These are phyloP conservation scores for Pyrenula massariospora DNA, from an alignment of 495 filamentous ascomycete genomes.

Conservation along the genomic window DNA sequence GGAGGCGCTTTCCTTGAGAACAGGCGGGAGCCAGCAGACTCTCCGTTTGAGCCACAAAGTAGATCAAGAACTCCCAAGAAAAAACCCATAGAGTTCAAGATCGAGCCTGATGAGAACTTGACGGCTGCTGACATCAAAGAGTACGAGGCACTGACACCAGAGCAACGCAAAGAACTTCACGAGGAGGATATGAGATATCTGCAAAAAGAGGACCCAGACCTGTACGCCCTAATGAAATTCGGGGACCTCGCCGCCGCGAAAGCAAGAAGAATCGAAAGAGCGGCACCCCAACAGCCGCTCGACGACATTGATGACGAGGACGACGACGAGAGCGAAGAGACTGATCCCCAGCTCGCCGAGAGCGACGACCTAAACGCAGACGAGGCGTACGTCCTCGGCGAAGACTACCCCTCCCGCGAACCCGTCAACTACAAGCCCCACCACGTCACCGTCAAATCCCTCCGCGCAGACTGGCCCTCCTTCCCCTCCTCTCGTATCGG, in stretches of 20 bases:
- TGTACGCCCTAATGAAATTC: too few relatives aligned
- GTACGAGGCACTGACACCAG: too few relatives aligned
- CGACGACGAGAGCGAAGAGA: neutral
- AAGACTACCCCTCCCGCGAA: neutral
- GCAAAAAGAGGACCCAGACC: too few relatives aligned
- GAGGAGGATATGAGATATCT: too few relatives aligned
- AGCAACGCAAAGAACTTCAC: too few relatives aligned
- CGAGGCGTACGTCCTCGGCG: neutral
- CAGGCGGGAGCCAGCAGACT: neutral
- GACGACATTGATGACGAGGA: neutral
- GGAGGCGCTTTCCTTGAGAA: too few relatives aligned
- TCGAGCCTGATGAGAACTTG: too few relatives aligned
- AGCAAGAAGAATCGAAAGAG: neutral
- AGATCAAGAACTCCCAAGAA: too few relatives aligned
- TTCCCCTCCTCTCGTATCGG: constrained; percentile 21
- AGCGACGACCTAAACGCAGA: neutral
- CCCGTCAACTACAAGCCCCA: neutral
- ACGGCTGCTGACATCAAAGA: too few relatives aligned
- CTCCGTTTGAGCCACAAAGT: too few relatives aligned
- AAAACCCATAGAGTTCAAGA: too few relatives aligned
- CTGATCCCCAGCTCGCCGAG: too few relatives aligned
- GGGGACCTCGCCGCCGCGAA: neutral
- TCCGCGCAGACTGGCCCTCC: constrained; percentile 21
- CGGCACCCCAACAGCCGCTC: neutral
- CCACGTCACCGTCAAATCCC: neutral